Evolutionary conservation across 495 filamentous ascomycete species (phyloP).

Genomic region (Neurospora pannonica): DNA sequence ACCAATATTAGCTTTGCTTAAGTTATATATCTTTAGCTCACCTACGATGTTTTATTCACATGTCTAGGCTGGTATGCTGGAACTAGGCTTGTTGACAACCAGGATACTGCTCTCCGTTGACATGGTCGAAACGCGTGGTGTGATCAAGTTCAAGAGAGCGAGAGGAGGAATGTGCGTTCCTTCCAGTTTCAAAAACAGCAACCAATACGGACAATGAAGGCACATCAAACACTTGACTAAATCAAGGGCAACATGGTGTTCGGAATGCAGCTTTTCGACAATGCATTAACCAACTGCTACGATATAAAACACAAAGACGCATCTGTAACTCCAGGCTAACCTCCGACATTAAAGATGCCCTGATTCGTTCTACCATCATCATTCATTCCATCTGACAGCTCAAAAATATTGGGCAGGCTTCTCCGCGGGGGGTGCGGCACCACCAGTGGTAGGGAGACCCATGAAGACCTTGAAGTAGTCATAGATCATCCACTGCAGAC

Average conservation of each 20-base stretch:
- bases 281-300: neutral
- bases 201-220: neutral
- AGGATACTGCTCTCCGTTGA: neutral
- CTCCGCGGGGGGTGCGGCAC: slow-evolving; percentile 28
- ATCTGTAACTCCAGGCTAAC: neutral
- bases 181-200: neutral
- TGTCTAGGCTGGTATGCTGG: neutral
- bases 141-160: neutral
- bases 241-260: neutral
- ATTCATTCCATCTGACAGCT: neutral
- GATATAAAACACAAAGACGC: neutral
- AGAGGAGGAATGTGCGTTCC: neutral
- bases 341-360: neutral
- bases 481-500: slow-evolving; percentile 88
- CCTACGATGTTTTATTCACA: neutral
- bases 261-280: neutral
- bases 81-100: neutral
- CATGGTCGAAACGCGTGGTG: neutral
- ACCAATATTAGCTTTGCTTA: neutral
- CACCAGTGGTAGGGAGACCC: slow-evolving; percentile 59
- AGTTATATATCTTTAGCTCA: neutral
- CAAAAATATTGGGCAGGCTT: slow-evolving; percentile 2
- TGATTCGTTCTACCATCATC: neutral
- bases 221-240: neutral
- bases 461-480: slow-evolving; percentile 94